Conservation (phyloP, 768 basidiomycete species). For the Leccinum fibrillosum region DNA sequence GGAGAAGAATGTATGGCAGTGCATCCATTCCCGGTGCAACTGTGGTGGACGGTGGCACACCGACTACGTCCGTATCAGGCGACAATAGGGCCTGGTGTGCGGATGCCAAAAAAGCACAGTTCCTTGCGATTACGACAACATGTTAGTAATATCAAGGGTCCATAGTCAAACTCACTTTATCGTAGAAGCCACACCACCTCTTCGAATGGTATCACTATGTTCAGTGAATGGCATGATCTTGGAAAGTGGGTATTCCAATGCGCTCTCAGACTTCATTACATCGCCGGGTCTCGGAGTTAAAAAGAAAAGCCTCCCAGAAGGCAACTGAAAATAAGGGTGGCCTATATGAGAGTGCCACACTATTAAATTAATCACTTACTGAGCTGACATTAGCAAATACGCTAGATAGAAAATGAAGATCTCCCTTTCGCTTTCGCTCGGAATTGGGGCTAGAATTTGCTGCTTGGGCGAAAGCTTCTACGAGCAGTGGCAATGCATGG, state of each 20-base stretch:
- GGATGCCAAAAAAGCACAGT: constrained; percentile 68
- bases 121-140: constrained; percentile 42
- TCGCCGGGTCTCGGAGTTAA: constrained; percentile 61
- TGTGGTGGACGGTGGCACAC: constrained; percentile 55
- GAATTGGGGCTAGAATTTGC: constrained; percentile 51
- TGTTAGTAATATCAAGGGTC: constrained; percentile 11
- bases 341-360: background rate
- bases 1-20: constrained; percentile 81
- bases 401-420: constrained; percentile 87
- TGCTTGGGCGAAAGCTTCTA: constrained; percentile 85
- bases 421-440: constrained; percentile 62
- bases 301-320: constrained; percentile 77
- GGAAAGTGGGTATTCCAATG: constrained; percentile 74
- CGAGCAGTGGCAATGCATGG: constrained; percentile 72
- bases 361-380: constrained; percentile 42
- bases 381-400: constrained; percentile 91
- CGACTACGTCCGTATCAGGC: constrained; percentile 54
- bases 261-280: constrained; percentile 39
- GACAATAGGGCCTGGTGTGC: constrained; percentile 72
- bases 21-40: constrained; percentile 77
- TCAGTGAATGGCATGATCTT: constrained; percentile 88
- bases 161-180: constrained; percentile 62
- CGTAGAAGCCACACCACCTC: constrained; percentile 82
- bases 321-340: constrained; percentile 45
- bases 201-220: constrained; percentile 79